Percentiles rank a stretch among this genome's conserved stretches.
These are phyloP conservation scores for Teratosphaeria zuluensis DNA, from an alignment of 2,329 filamentous ascomycete genomes.

Conservation along the genomic window DNA sequence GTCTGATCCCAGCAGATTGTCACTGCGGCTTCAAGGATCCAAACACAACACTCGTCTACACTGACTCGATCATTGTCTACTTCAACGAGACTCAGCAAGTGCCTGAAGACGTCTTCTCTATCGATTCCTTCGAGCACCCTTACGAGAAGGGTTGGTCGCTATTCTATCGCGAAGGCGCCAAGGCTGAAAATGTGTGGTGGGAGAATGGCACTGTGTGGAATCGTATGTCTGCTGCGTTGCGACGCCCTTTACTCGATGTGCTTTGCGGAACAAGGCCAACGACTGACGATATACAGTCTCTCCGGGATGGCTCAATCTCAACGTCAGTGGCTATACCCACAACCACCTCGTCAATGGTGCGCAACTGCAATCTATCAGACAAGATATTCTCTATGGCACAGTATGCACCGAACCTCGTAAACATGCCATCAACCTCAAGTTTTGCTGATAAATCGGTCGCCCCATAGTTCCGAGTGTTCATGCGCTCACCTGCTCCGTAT, in stretches of 20 bases:
- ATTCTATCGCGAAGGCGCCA: slow-evolving; percentile 35
- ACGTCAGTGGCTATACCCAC: slow-evolving; percentile 23
- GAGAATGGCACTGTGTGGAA: slow-evolving; percentile 9
- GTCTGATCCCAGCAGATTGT: slow-evolving; percentile 23
- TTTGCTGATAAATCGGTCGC: background rate
- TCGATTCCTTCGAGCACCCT: slow-evolving; percentile 33
- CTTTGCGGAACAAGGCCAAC: background rate
- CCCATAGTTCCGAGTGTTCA: slow-evolving; percentile 29
- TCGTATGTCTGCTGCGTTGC: background rate
- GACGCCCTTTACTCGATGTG: background rate
- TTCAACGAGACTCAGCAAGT: slow-evolving; percentile 39
- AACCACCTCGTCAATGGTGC: slow-evolving; percentile 37
- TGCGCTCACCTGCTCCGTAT: slow-evolving; percentile 31
- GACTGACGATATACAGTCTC: background rate
- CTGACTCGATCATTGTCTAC: slow-evolving; percentile 40
- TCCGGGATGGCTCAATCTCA: slow-evolving; percentile 24
- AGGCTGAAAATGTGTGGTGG: slow-evolving; percentile 29
- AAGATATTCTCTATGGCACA: slow-evolving; percentile 40
- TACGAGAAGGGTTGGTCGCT: slow-evolving; percentile 41
- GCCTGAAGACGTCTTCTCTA: slow-evolving; percentile 27
- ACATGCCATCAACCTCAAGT: background rate
- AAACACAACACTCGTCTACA: slow-evolving; percentile 31
- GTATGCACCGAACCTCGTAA: background rate
- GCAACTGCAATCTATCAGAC: slow-evolving; percentile 32
- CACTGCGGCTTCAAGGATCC: slow-evolving; percentile 39